Evolutionary conservation across 192 early-diverging fungal species (phyloP).

Genomic region (Mortierella antarctica): DNA sequence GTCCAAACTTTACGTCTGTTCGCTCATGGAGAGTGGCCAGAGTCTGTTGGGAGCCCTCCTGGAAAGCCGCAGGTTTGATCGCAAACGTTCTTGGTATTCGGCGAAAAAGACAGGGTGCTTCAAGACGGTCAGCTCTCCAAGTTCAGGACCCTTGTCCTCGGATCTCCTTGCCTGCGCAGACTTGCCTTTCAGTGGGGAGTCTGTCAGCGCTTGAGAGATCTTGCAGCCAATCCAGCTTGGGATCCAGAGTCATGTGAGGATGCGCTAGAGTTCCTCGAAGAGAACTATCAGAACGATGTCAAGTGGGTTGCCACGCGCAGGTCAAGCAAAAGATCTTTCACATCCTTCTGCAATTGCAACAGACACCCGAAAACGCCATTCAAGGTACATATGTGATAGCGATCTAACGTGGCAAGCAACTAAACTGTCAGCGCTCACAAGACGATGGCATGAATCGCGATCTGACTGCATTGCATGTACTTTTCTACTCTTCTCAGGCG

Average conservation of each 20-base stretch:
- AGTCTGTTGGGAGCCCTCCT: neutral
- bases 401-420: constrained; percentile 5
- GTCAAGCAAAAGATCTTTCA: constrained; percentile 11
- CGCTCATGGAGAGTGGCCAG: constrained; percentile 7
- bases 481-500: constrained; percentile 2
- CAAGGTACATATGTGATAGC: neutral
- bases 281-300: constrained; percentile 13
- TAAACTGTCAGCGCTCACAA: constrained; percentile 7
- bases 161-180: constrained; percentile 3
- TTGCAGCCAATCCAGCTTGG: constrained; percentile 16
- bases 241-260: constrained; percentile 15
- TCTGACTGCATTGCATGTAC: constrained; percentile 1
- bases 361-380: constrained; percentile 8
- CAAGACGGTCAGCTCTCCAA: constrained; percentile 7
- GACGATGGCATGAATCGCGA: constrained; percentile 7
- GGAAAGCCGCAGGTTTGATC: neutral
- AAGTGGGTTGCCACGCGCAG: constrained; percentile 6
- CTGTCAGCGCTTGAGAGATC: constrained; percentile 7
- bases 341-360: constrained; percentile 7
- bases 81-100: constrained; percentile 7
- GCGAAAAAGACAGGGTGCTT: constrained; percentile 6
- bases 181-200: constrained; percentile 19
- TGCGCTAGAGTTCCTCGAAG: constrained; percentile 9
- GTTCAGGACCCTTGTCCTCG: constrained; percentile 4
- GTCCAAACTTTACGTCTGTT: too few relatives aligned